These are phyloP conservation scores for Saccharomycopsis javanensis DNA, from an alignment of 805 yeast species.

Conservation along the genomic window DNA sequence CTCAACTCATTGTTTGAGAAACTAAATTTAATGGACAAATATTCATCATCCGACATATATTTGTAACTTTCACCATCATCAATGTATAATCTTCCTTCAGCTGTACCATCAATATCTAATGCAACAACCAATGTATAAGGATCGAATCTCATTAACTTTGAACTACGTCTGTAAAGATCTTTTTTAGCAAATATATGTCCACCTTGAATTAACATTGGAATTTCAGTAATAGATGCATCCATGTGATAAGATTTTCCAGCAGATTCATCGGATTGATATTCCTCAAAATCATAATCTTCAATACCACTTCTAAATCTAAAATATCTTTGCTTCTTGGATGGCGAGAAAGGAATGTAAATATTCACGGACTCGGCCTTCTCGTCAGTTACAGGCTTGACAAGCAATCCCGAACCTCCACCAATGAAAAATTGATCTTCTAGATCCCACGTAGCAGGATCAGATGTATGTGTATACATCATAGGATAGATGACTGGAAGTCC, in stretches of 20 bases:
- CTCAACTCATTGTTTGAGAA: constrained; percentile 29
- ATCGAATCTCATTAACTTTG: constrained; percentile 64
- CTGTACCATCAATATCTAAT: constrained; percentile 37
- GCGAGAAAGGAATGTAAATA: constrained; percentile 26
- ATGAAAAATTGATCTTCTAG: constrained; percentile 80
- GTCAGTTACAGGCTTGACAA: constrained; percentile 73
- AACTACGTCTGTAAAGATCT: constrained; percentile 70
- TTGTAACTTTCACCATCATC: constrained; percentile 80
- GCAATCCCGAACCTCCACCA: constrained; percentile 50
- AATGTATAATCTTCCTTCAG: constrained; percentile 54
- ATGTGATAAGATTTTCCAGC: constrained; percentile 24
- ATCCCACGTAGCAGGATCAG: constrained; percentile 37
- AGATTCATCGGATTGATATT: constrained; percentile 29
- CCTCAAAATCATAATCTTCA: constrained; percentile 22
- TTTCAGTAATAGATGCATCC: constrained; percentile 42
- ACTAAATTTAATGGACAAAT: constrained; percentile 33
- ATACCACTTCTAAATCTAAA: constrained; percentile 39
- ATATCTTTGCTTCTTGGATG: constrained; percentile 32
- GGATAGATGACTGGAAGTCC: constrained; percentile 73
- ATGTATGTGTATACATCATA: constrained; percentile 47
- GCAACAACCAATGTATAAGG: constrained; percentile 73
- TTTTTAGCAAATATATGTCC: constrained; percentile 64
- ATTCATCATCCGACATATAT: constrained; percentile 41
- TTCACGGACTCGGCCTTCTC: constrained; percentile 34
- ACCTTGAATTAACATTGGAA: constrained; percentile 70